Percentiles rank a stretch among this genome's conserved stretches.
Evolutionary conservation across 305 asterid species (phyloP).

Genomic region (Coffea humblotiana): DNA sequence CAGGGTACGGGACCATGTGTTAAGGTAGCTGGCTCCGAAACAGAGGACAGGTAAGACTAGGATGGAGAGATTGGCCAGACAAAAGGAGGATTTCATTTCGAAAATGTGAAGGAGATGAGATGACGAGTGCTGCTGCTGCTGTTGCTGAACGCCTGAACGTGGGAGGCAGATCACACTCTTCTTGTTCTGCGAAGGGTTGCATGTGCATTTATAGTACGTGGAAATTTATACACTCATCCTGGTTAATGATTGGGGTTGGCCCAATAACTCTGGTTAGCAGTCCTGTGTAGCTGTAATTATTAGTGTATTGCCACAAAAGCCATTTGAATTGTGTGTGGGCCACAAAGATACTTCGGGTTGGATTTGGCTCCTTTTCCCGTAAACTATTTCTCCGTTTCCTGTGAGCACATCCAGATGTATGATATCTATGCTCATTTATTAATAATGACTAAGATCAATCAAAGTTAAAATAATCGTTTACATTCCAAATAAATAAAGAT

Average conservation of each 20-base stretch:
- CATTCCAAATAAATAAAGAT: too few relatives aligned
- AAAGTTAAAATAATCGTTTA: too few relatives aligned
- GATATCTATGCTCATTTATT: too few relatives aligned
- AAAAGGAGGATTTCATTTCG: conserved; percentile 36
- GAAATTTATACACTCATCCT: conserved; percentile 28
- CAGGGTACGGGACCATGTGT: conserved; percentile 27
- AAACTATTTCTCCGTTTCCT: too few relatives aligned
- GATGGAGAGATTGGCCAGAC: conserved; percentile 30
- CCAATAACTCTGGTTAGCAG: conserved; percentile 20
- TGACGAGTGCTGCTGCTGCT: background rate
- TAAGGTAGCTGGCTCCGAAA: conserved; percentile 21
- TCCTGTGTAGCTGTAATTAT: background rate
- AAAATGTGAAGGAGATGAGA: background rate
- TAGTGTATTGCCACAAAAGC: background rate
- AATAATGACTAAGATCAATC: too few relatives aligned
- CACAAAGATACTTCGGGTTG: too few relatives aligned
- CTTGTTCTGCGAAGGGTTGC: conserved; percentile 33
- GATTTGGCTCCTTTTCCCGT: too few relatives aligned
- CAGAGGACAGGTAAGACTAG: conserved; percentile 32
- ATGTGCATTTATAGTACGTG: conserved; percentile 41
- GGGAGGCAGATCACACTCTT: conserved; percentile 6
- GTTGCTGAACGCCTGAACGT: background rate
- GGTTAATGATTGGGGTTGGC: conserved; percentile 28
- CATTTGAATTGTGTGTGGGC: background rate
- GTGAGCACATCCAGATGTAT: too few relatives aligned